A percentile compares a stretch with the other conserved stretches of the same genome.
Conservation (phyloP, 345 rosid genomes). For the Rhizophora mangle region DNA sequence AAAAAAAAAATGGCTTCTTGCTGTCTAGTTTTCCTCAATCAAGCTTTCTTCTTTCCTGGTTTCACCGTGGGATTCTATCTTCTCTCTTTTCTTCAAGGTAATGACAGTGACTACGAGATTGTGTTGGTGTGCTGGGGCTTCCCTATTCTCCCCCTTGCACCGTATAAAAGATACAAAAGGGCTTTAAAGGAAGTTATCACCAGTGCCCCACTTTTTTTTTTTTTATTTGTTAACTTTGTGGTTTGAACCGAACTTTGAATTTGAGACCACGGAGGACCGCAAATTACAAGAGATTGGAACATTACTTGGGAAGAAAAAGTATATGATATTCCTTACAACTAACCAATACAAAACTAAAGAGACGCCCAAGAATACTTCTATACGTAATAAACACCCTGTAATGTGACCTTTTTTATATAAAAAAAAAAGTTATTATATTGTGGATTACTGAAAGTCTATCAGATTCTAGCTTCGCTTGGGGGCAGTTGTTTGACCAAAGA, state of each 20-base stretch:
- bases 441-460: too few species aligned
- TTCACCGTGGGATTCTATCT: neutral
- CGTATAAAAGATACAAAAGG: slow-evolving; percentile 15
- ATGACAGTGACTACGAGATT: neutral
- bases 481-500: slow-evolving; percentile 2
- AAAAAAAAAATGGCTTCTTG: neutral
- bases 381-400: neutral
- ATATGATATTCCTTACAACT: too few species aligned
- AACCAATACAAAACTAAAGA: neutral
- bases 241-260: neutral
- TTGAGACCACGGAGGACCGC: slow-evolving; percentile 17
- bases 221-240: too few species aligned
- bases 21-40: neutral
- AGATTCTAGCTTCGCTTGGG: too few species aligned
- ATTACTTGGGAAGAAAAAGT: neutral
- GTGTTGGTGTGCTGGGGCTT: neutral
- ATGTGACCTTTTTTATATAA: neutral
- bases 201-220: slow-evolving; percentile 22
- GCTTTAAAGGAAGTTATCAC: slow-evolving; percentile 16
- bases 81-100: neutral
- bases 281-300: neutral
- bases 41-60: neutral
- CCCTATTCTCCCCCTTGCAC: neutral
- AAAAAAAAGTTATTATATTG: too few species aligned
- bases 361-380: too few species aligned